Percentiles rank a stretch among this genome's conserved stretches.
Evolutionary conservation across 148 eudicot species (phyloP).

Genomic region (Talinum fruticosum): DNA sequence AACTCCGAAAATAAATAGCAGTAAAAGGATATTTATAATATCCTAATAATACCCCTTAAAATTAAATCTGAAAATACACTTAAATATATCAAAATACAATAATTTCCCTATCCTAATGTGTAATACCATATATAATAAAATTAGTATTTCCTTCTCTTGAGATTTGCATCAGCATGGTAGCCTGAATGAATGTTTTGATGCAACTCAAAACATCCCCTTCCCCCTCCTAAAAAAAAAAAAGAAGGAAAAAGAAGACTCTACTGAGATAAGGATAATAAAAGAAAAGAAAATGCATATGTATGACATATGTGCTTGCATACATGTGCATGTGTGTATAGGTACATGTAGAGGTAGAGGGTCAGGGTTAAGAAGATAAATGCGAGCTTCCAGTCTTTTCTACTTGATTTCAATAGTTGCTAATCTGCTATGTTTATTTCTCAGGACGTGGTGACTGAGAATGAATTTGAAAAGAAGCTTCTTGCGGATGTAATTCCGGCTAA

Average conservation of each 20-base stretch:
- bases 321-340: background rate
- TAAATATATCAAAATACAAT: too few species aligned
- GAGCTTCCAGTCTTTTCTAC: background rate
- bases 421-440: constrained; percentile 27
- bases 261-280: background rate
- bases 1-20: too few species aligned
- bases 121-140: too few species aligned
- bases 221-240: background rate
- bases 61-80: too few species aligned
- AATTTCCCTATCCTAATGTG: too few species aligned
- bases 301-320: background rate
- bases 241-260: background rate
- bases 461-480: constrained; percentile 86
- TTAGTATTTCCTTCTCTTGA: too few species aligned
- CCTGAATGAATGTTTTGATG: background rate
- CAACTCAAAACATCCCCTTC: background rate
- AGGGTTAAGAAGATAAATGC: too few species aligned
- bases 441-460: constrained; percentile 97
- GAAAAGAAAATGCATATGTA: background rate
- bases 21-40: too few species aligned
- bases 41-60: too few species aligned
- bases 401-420: background rate
- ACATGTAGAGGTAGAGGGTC: too few species aligned
- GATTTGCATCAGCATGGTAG: too few species aligned
- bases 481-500: constrained; percentile 83